Conservation (phyloP, 768 basidiomycete genomes). For the Solioccasus polychromus region DNA sequence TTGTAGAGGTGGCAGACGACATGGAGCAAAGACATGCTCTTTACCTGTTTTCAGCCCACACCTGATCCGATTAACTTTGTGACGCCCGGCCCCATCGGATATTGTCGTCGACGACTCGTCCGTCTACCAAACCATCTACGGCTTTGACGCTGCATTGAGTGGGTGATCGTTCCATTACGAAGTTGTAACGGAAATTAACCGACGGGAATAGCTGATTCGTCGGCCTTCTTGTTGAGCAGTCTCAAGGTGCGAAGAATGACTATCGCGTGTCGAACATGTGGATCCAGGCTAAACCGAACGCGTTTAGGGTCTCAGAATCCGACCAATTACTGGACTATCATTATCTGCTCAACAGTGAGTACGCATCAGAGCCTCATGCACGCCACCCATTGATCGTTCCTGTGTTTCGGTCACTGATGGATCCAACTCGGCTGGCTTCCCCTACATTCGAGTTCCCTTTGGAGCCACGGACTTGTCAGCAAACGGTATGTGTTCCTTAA, state of each 20-base stretch:
- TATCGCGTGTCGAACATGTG: not conserved
- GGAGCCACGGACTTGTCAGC: slow-evolving; percentile 76
- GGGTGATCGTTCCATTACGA: slow-evolving; percentile 9
- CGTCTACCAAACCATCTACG: slow-evolving; percentile 60
- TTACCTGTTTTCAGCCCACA: slow-evolving; percentile 30
- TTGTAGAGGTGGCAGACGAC: slow-evolving; percentile 53
- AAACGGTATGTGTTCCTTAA: slow-evolving; percentile 35
- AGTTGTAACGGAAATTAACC: slow-evolving; percentile 1
- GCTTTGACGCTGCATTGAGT: slow-evolving; percentile 71
- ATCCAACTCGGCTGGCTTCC: slow-evolving; percentile 61
- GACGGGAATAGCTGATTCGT: slow-evolving; percentile 58
- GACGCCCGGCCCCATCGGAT: slow-evolving; percentile 54
- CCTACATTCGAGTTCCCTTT: slow-evolving; percentile 65
- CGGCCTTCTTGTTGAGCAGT: slow-evolving; percentile 56
- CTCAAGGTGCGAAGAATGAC: slow-evolving; percentile 49
- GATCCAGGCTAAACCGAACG: slow-evolving; percentile 4
- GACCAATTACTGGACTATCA: slow-evolving; percentile 58
- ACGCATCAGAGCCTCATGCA: not conserved
- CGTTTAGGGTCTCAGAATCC: slow-evolving; percentile 45
- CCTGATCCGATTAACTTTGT: slow-evolving; percentile 32
- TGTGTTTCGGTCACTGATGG: slow-evolving; percentile 49
- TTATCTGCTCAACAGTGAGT: slow-evolving; percentile 50
- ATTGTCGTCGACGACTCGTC: slow-evolving; percentile 56
- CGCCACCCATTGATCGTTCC: not conserved
- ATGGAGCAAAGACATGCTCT: slow-evolving; percentile 29